These are phyloP conservation scores for Arctium minus DNA, from an alignment of 129 eudicot species.

Conservation along the genomic window DNA sequence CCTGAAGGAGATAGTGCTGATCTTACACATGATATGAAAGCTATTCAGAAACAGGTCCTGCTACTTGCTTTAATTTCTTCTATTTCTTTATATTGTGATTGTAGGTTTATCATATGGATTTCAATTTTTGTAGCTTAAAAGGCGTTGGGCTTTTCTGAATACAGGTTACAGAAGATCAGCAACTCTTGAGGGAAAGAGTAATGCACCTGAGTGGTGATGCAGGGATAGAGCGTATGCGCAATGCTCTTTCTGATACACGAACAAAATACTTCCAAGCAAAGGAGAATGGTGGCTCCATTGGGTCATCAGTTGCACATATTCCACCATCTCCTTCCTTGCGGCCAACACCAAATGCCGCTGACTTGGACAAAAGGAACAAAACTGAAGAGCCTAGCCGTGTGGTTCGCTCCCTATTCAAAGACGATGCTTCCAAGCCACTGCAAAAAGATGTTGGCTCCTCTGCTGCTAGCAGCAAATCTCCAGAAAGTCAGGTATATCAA, in stretches of 20 bases:
- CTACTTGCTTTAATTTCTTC: slow-evolving; percentile 1
- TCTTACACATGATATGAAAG: slow-evolving; percentile 93
- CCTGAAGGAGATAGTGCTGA: slow-evolving; percentile 62
- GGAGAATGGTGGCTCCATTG: slow-evolving; percentile 61
- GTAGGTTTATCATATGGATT: neutral
- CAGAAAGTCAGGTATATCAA: slow-evolving; percentile 7
- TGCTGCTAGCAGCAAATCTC: slow-evolving; percentile 15
- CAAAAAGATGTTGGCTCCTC: slow-evolving; percentile 38
- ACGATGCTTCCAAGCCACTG: slow-evolving; percentile 34
- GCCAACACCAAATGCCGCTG: slow-evolving; percentile 28
- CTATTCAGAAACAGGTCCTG: slow-evolving; percentile 89
- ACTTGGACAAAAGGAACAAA: slow-evolving; percentile 30
- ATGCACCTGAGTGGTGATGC: slow-evolving; percentile 86
- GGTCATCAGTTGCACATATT: slow-evolving; percentile 50
- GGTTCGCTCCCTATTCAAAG: slow-evolving; percentile 70
- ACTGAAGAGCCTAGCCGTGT: slow-evolving; percentile 42
- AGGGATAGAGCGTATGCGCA: slow-evolving; percentile 82
- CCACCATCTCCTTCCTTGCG: slow-evolving; percentile 38
- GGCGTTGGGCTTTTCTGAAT: neutral
- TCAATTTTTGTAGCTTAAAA: neutral
- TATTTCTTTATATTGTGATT: neutral
- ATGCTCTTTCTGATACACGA: slow-evolving; percentile 76
- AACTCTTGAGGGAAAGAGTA: slow-evolving; percentile 82
- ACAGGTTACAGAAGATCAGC: slow-evolving; percentile 90
- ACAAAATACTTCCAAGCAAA: slow-evolving; percentile 57